Conservation (phyloP, 257 asterid genomes). For the Solanum arcanum region DNA sequence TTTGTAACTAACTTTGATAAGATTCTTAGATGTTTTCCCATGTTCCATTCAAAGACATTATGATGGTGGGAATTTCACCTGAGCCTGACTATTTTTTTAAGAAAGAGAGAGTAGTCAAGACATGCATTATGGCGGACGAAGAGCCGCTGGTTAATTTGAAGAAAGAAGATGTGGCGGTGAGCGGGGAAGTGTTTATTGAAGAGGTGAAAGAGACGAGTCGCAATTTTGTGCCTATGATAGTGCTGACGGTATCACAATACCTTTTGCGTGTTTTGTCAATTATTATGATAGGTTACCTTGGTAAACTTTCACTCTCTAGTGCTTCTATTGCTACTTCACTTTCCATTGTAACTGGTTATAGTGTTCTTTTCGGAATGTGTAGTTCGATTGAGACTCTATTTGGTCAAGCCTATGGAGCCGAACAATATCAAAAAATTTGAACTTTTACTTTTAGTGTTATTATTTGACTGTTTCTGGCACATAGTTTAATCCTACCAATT, state of each 20-base stretch:
- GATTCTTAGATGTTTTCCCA: too few relatives aligned
- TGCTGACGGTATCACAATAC: conserved; percentile 44
- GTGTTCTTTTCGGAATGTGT: conserved; percentile 54
- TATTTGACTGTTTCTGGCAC: conserved; percentile 17
- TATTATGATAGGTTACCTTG: conserved; percentile 49
- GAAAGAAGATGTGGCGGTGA: too few relatives aligned
- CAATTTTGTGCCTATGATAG: conserved; percentile 58
- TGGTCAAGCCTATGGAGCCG: conserved; percentile 85
- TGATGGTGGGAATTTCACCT: too few relatives aligned
- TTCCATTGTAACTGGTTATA: conserved; percentile 43
- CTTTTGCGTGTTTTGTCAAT: conserved; percentile 34
- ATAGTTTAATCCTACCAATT: conserved; percentile 58
- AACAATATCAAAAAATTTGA: conserved; percentile 53
- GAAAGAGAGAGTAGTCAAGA: not conserved
- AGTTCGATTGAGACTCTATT: conserved; percentile 81
- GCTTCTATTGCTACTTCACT: conserved; percentile 54
- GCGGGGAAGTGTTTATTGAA: conserved; percentile 8
- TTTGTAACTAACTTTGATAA: too few relatives aligned
- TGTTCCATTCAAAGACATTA: too few relatives aligned
- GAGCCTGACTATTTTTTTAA: too few relatives aligned
- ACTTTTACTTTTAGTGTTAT: conserved; percentile 21
- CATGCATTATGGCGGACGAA: too few relatives aligned
- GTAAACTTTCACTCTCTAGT: conserved; percentile 33
- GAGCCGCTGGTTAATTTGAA: too few relatives aligned
- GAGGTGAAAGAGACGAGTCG: conserved; percentile 37